Conservation (phyloP, 2,329 filamentous ascomycete species). For the Neophaeococcomyces aloes region DNA sequence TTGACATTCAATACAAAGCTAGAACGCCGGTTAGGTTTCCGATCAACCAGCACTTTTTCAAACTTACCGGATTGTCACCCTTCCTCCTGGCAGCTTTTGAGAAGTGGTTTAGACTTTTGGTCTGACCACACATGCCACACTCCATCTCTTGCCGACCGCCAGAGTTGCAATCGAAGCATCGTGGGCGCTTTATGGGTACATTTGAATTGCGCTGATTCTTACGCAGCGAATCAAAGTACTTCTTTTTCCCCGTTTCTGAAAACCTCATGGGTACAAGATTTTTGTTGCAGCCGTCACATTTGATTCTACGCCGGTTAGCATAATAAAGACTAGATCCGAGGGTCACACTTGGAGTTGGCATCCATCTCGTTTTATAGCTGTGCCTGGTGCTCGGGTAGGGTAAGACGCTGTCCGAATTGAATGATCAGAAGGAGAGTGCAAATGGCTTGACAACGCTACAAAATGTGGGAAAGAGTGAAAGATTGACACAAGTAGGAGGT, state of each 20-base stretch:
- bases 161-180: constrained; percentile 3
- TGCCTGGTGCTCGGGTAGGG: too few species aligned
- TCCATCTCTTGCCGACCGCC: constrained; percentile 31
- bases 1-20: constrained; percentile 35
- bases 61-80: constrained; percentile 37
- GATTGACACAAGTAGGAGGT: too few species aligned
- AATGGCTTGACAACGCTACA: too few species aligned
- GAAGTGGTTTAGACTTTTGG: constrained; percentile 40
- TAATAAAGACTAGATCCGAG: too few species aligned
- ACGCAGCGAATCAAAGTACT: constrained; percentile 2
- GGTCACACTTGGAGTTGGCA: too few species aligned
- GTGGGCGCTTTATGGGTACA: background rate
- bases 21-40: constrained; percentile 7
- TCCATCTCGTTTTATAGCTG: too few species aligned
- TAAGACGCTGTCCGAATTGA: too few species aligned
- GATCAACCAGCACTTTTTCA: background rate
- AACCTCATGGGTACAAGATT: background rate
- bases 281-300: constrained; percentile 3
- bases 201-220: background rate
- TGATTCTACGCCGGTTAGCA: background rate
- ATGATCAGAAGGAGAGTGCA: too few species aligned
- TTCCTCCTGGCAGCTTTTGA: constrained; percentile 39
- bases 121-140: constrained; percentile 38
- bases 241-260: background rate
- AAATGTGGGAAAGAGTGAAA: too few species aligned